A percentile compares a stretch with the other conserved stretches of the same genome.
phyloP scores from a whole-genome alignment of 2,329 filamentous ascomycete genomes.

The Pyrenochaeta sp. region DNA sequence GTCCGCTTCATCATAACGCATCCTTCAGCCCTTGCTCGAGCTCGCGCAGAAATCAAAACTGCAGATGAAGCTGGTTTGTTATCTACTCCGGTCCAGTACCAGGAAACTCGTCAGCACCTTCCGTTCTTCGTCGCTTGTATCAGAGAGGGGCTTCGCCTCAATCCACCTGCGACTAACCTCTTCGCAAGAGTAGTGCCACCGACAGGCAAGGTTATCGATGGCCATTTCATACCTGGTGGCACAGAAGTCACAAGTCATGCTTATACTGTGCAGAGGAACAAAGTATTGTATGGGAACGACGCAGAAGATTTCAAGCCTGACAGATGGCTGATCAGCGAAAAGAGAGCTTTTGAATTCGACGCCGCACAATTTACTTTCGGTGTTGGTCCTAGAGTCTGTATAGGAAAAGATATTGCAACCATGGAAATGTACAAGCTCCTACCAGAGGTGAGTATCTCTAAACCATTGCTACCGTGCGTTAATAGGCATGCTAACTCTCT shows the following conservation, averaged over 20 bases:
- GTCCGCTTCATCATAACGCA: conserved; percentile 37
- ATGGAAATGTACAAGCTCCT: conserved; percentile 45
- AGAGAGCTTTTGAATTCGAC: conserved; percentile 32
- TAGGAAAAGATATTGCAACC: conserved; percentile 43
- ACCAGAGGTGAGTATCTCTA: conserved; percentile 37
- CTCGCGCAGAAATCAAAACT: conserved; percentile 30
- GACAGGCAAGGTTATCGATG: conserved; percentile 49
- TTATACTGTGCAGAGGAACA: conserved; percentile 58
- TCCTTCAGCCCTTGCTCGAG: conserved; percentile 22
- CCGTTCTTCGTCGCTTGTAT: conserved; percentile 63
- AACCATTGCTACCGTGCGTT: neutral
- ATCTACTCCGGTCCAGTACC: conserved; percentile 35
- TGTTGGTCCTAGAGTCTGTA: conserved; percentile 35
- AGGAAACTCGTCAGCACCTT: conserved; percentile 42
- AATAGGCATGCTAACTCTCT: neutral
- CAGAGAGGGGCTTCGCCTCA: conserved; percentile 60
- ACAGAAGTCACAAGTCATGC: conserved; percentile 59
- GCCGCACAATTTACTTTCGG: conserved; percentile 43
- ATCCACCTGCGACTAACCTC: conserved; percentile 61
- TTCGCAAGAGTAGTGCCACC: conserved; percentile 55
- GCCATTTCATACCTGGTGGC: conserved; percentile 51
- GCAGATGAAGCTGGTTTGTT: conserved; percentile 30
- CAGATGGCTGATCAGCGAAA: conserved; percentile 48
- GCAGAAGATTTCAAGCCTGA: conserved; percentile 53
- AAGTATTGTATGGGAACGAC: conserved; percentile 52